Percentiles rank a stretch among this genome's conserved stretches.
phyloP scores from a whole-genome alignment of 257 asterid species.

The Petunia secreta region DNA sequence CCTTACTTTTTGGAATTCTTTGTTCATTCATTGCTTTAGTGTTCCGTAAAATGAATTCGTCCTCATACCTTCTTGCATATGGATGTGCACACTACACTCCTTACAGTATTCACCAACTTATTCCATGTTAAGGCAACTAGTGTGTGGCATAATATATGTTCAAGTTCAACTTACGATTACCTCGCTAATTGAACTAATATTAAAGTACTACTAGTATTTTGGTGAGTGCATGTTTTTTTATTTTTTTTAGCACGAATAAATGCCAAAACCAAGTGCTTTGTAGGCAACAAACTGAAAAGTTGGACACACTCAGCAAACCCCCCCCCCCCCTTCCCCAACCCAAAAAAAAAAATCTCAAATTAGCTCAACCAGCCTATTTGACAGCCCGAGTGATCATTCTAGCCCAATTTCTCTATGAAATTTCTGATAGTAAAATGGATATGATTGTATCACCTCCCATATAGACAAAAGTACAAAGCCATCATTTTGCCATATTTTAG shows the following conservation, averaged over 20 bases:
- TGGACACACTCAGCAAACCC: neutral
- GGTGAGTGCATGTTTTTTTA: neutral
- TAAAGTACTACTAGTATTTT: neutral
- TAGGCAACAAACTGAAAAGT: neutral
- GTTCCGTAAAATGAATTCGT: neutral
- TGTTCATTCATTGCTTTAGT: neutral
- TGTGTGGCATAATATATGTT: neutral
- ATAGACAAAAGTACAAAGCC: neutral
- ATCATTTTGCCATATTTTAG: neutral
- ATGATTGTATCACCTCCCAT: neutral
- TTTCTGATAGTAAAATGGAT: conserved; percentile 10
- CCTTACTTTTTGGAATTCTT: conserved; percentile 4
- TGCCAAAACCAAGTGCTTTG: conserved; percentile 12
- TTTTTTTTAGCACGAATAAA: neutral
- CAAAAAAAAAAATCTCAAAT: neutral
- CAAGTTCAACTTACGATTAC: neutral
- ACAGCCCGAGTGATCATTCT: neutral
- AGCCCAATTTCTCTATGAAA: conserved; percentile 10
- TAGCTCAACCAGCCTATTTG: conserved; percentile 9
- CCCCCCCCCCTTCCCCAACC: no score
- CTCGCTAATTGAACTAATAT: conserved; percentile 3
- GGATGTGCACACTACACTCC: neutral
- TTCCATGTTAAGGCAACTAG: conserved; percentile 7
- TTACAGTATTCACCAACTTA: neutral
- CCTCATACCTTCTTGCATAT: conserved; percentile 18